A percentile compares a stretch with the other conserved stretches of the same genome.
Conservation (phyloP, 495 filamentous ascomycete species). For the Aspergillus conjunctus region DNA sequence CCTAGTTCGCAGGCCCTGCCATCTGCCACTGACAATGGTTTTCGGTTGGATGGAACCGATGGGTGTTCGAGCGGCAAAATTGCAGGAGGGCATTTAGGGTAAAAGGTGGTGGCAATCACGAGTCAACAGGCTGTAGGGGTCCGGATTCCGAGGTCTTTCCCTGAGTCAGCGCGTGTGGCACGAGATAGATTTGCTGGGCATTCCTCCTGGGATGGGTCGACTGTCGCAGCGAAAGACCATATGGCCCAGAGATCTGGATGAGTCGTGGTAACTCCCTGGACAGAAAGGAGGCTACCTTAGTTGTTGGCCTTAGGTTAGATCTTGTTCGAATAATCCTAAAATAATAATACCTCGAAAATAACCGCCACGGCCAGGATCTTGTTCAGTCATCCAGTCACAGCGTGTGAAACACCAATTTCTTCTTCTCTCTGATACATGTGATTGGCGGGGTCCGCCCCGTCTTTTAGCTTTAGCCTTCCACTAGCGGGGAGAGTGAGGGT, state of each 20-base stretch:
- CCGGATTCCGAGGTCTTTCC: background rate
- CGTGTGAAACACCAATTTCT: background rate
- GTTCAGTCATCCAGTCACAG: background rate
- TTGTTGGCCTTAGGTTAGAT: background rate
- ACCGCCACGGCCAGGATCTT: background rate
- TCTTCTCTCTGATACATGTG: constrained; percentile 4
- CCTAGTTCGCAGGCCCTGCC: background rate
- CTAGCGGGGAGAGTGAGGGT: background rate
- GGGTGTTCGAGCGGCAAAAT: background rate
- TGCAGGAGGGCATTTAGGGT: no score
- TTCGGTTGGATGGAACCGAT: background rate
- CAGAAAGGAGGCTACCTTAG: background rate
- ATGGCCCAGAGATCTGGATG: background rate
- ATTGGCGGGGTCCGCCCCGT: constrained; percentile 1
- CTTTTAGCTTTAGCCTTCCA: background rate
- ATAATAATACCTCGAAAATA: background rate
- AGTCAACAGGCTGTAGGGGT: background rate
- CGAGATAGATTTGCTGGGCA: no score
- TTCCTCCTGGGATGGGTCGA: background rate
- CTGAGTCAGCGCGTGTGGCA: background rate
- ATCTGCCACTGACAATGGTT: background rate
- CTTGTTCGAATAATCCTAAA: background rate
- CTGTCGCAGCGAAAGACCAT: background rate
- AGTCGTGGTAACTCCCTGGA: no score
- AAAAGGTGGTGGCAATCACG: background rate